These are phyloP conservation scores for Carex myosuroides DNA, from an alignment of 176 grass and related monocot genomes.

Conservation along the genomic window DNA sequence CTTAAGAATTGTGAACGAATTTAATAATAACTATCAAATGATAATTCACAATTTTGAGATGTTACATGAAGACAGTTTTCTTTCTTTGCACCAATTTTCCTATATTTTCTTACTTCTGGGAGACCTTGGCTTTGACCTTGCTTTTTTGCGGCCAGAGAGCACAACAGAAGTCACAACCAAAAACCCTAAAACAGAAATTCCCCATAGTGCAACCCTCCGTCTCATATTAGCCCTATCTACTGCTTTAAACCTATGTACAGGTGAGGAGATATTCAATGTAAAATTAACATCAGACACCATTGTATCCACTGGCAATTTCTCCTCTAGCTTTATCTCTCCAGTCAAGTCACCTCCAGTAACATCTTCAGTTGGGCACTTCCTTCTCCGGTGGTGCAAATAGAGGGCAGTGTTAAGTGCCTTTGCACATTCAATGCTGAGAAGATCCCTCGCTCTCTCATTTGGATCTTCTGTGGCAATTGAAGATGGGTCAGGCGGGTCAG, in stretches of 20 bases:
- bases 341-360: conserved; percentile 12
- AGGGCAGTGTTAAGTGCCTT: conserved; percentile 74
- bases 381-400: conserved; percentile 58
- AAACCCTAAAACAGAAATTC: conserved; percentile 48
- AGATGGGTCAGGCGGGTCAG: conserved; percentile 79
- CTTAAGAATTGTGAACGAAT: no score
- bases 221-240: conserved; percentile 34
- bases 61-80: not conserved
- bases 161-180: conserved; percentile 53
- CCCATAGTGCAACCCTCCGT: conserved; percentile 68
- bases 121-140: conserved; percentile 34
- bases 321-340: conserved; percentile 19
- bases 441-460: conserved; percentile 57
- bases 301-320: conserved; percentile 12
- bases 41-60: not conserved
- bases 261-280: conserved; percentile 2
- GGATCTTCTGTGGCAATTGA: conserved; percentile 33
- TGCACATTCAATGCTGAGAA: conserved; percentile 86
- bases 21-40: not conserved
- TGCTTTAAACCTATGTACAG: conserved; percentile 31
- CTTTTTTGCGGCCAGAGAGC: conserved; percentile 50
- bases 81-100: not conserved
- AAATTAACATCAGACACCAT: conserved; percentile 10
- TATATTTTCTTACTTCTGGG: conserved; percentile 52
- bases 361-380: conserved; percentile 46